Base-by-base conservation (phyloP, 805 yeast species). In the Kazachstania viticola region DNA sequence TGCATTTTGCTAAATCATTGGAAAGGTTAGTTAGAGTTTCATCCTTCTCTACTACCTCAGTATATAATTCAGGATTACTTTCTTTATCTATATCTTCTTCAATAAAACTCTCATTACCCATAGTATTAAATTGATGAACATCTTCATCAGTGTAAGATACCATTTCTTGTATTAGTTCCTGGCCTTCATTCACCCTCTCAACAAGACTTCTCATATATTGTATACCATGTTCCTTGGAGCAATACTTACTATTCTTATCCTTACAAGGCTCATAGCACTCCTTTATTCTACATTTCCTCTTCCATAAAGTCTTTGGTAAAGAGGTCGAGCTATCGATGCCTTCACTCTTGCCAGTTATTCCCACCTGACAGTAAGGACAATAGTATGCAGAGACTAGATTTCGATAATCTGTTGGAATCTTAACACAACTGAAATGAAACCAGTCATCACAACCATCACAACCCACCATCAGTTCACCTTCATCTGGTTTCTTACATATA, bases 381-480 rank as follows among this genome's bases (percentile, higher is more conserved):
- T 62, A 79, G 48, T 69, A 85, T 33, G 69, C 67, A 29, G 69
- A 64, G 9, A 84, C 75, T 31, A 84, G 59, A 25, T 66, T 62
- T 35, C 70, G 65, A 45, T 67, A 68, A 33, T 61, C 56, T 7
- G 50, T 51, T 31, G 74, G 65, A 23, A 84, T 49, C 32, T 65
- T 66, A 67, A 85, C 71, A 51, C 96, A 87, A 28, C 59, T 61
- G 54, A 85, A 82, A 56, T 87, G 96, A 49, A 68, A 87, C 96
- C 96, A 87, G 36, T 83, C 95, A 47, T 84, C 95, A 56, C 96
- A 87, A 5, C 83, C 87, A 51, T 85, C 95, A 51, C 96, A 85
- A 0, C 80, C 83, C n/a, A 87, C 79, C 96, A 87, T 87, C 50
- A 85, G 59, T 36, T 73, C 76, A 2, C 87, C 91, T 37, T 68